Evolutionary conservation across 2,329 filamentous ascomycete species (phyloP), one percentile per base, ranked within the genome.

Genomic region (Mariannaea elegans): DNA sequence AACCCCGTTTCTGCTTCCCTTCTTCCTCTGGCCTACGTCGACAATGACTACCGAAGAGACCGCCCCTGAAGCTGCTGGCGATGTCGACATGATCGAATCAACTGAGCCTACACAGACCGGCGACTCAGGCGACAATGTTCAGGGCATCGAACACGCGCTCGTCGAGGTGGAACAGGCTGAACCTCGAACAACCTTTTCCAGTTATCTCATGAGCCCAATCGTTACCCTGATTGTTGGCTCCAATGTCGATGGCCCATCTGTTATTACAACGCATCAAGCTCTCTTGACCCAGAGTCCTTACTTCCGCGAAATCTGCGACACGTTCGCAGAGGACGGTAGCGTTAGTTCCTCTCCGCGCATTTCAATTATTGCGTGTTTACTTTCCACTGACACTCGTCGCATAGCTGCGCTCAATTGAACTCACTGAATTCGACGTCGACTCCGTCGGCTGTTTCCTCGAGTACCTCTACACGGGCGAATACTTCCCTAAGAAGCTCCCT

Each of bases 211-310:
- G 63, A 92, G 89, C 63, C 90, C 91, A 0, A 81, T 92, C 10
- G 85, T 93, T 29, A 87, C 87, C 14, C 77, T 93, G 24, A 72
- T 87, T n/a, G 81, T 93, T 18, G 90, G 90, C 12, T 76, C 78
- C 46, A 87, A 82, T 56, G 86, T 87, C 6, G 87, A 82, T 56
- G 85, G 87, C 4, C 82, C 85, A 68, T 87, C 86, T 9, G 81
- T 87, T 29, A 83, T 97, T 59, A 89, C 87, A 21, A 92, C 92
- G 7, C 94, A 97, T 75, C 90, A 97, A 77, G 88, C 82, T 3
- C 83, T 97, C 23, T 82, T 98, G 32, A 72, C 80, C 10, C 84
- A 89, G 73, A 94, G 92, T 41, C 91, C 93, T 0, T 93, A 84
- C 75, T 92, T 97, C 72, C 81, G 82, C 10, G 84, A 87, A 19